Base-by-base conservation (phyloP, 495 filamentous ascomycete species). In the Daldinia caldariorum region DNA sequence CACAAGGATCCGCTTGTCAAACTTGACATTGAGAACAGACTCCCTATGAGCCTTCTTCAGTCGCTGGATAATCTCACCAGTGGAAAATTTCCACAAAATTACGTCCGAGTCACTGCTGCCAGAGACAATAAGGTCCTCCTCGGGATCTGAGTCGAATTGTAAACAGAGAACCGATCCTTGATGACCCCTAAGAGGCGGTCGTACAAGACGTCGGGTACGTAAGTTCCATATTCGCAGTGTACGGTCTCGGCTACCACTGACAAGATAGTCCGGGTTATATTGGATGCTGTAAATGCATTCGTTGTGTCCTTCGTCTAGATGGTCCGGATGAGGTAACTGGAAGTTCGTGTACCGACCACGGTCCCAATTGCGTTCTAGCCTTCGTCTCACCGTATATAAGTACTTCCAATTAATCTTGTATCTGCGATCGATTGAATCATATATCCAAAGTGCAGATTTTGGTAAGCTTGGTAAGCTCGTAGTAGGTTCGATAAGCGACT, bases 251-350 rank as follows among this genome's bases (percentile, higher is more conserved):
- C 94, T 97, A 29, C 96, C 95, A 74, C 93, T 97, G 54, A 98
- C 94, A 12, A 99, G 87, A 78, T 90, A 96, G 50, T 92, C 90
- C 0, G 90, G 83, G 45, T 89, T 89, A 74, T 92, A 96, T 74
- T 98, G 94, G 34, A 99, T 90, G 6, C 92, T 94, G 80, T 99
- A 99, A 39, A 99, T 94, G 77, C 94, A 98, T 73, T 99, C 95
- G 9, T 79, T 82, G 72, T 99, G 95, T 3, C 91, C 92, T 74
- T 98, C 95, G 29, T 92, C 88, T 31, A 87, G 86, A 71, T 94
- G 83, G 38, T 90, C 84, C 0, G 92, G 92, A 65, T 96, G 92
- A 3, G 95, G 95, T 6, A 99, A 84, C 77, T 94, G 92, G 77
- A 98, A 98, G 68, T 92, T 96, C 6, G 84, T 88, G 75, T 84